Percentiles rank a stretch among this genome's conserved stretches.
Conservation (phyloP, 768 basidiomycete genomes). For the Hydnomerulius pinastri region DNA sequence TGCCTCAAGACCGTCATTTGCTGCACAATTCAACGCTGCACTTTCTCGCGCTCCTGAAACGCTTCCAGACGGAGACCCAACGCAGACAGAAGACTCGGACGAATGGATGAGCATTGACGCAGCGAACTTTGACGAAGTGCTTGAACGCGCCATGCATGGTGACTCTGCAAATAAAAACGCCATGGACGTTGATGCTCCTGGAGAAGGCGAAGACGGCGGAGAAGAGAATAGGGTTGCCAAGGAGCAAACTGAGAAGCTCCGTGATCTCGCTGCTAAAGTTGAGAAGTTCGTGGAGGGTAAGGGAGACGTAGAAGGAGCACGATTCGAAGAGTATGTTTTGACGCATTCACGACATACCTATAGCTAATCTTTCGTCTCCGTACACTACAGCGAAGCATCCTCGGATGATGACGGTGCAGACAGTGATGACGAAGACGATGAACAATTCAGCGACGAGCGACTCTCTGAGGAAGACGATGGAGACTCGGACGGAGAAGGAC, state of each 20-base stretch:
- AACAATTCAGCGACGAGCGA: conserved; percentile 43
- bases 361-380: not conserved
- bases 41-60: conserved; percentile 44
- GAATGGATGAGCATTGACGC: conserved; percentile 85
- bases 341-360: not conserved
- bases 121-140: conserved; percentile 71
- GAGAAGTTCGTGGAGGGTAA: conserved; percentile 89
- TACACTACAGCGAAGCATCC: conserved; percentile 53
- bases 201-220: conserved; percentile 24
- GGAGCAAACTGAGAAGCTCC: conserved; percentile 69
- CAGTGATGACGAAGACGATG: conserved; percentile 35
- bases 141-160: conserved; percentile 45
- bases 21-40: conserved; percentile 67
- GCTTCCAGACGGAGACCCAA: conserved; percentile 11
- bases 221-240: conserved; percentile 50
- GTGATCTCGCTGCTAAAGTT: conserved; percentile 80
- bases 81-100: conserved; percentile 66
- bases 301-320: conserved; percentile 86
- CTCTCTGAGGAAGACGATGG: conserved; percentile 48
- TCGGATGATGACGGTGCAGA: conserved; percentile 60
- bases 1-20: conserved; percentile 72
- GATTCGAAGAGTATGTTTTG: conserved; percentile 81
- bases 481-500: conserved; percentile 35
- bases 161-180: conserved; percentile 27
- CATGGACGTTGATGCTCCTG: conserved; percentile 52